phyloP scores from a whole-genome alignment of 176 grass and related monocot genomes.

The Urochloa ruziziensis region DNA sequence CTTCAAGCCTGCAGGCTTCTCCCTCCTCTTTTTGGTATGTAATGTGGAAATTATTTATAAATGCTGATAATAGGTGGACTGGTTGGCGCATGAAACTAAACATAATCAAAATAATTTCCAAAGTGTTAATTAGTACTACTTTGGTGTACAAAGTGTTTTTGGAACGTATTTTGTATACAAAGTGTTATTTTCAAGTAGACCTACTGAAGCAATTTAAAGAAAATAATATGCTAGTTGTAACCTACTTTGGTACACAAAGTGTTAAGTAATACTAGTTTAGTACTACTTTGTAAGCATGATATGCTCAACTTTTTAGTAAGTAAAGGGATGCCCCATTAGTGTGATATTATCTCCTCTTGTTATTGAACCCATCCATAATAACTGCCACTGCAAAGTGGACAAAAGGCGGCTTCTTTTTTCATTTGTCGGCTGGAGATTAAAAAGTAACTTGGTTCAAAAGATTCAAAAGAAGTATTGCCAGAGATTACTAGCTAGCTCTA shows the following conservation, averaged over 20 bases:
- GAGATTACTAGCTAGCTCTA: not conserved
- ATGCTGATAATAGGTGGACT: not conserved
- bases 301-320: not conserved
- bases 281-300: not conserved
- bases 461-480: not conserved
- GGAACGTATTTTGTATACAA: too few relatives aligned
- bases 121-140: not conserved
- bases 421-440: not conserved
- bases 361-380: not conserved
- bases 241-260: not conserved
- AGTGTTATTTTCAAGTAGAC: too few relatives aligned
- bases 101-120: not conserved
- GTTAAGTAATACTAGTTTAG: not conserved
- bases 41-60: too few relatives aligned
- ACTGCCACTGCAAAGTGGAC: conserved; percentile 7
- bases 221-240: not conserved
- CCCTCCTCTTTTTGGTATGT: not conserved
- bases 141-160: too few relatives aligned
- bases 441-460: not conserved
- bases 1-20: not conserved
- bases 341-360: conserved; percentile 1
- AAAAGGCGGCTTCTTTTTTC: conserved; percentile 27
- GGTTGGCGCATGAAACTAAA: not conserved
- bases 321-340: not conserved
- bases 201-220: not conserved